Base-by-base conservation (phyloP, 352 stramenopile genomes). In the Phytophthora uliginosa region DNA sequence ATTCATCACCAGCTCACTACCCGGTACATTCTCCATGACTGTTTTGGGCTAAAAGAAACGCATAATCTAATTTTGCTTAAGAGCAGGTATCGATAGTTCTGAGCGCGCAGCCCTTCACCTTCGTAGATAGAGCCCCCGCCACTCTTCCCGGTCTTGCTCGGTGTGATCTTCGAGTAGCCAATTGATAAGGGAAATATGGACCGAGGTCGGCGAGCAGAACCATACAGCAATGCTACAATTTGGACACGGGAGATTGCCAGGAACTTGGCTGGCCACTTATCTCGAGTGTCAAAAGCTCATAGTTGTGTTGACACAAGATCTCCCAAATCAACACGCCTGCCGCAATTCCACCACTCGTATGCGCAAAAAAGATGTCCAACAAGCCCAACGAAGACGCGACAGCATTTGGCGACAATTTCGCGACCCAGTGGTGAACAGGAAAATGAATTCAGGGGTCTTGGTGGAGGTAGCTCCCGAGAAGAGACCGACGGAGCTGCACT, bases 161-260 rank as follows among this genome's bases (percentile, higher is more conserved):
- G 9, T n/a, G 28, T 52, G 45, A 42, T 36, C 55, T 45, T 66
- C 38, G 26, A 12, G 36, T 20, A 59, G 28, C 13, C 18, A 42
- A 57, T 58, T 59, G 22, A 40, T 15, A 13, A 47, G 26, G n/a
- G 17, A 69, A 77, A 33, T 28, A 95, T 95, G 86, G 88, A 95
- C 50, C 76, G 88, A 34, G 86, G 71, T 38, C 83, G 88, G 8
- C 85, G 87, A 24, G 86, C 88, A 9, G 86, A 95, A 71, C 86
- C 86, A 26, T 94, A 93, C 61, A 92, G 84, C 69, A 95, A 84
- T 61, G 88, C 87, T 31, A 90, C 86, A 18, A 84, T 91, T 50
- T 95, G 86, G 88, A 92, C 84, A 22, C 76, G 88, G 4, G 88
- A 93, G 71, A 79, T 95, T 15, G 82, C 86, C 12, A 82, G 76